Evolutionary conservation across 805 yeast species (phyloP), one percentile per base, ranked within the genome.

Genomic region (Yarrowia phangngaensis): DNA sequence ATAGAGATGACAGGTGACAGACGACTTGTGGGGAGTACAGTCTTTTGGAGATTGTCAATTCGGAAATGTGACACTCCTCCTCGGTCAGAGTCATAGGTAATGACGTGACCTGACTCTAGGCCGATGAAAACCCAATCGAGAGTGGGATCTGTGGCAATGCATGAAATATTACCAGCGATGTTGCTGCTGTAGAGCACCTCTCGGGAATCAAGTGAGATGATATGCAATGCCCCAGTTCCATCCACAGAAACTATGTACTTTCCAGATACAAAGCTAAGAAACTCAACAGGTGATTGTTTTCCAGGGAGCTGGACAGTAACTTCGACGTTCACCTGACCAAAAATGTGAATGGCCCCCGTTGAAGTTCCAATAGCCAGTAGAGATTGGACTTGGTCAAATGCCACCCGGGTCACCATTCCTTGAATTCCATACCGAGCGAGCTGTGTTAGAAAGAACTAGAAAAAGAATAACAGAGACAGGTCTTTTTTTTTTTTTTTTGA

Each of bases 121-220:
- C 97, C 98, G 15, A 90, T 58, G 34, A 82, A 71, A 12, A 90
- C 66, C 86, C 92, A 92, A 64, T 89, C 97, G 55, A 92, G 63
- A 0, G 94, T 74, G 2, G 97, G 96, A 59, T 92, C 98, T 1
- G 83, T 65, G 52, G 78, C 92, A 11, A 81, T 69, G 3, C 84
- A 73, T 1, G 84, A 72, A n/a, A 89, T 73, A 9, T 74, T 70
- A 1, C 84, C 80, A 1, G 84, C 82, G 1, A 86, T 74, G 52
- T 74, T 72, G 56, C 76, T 76, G 1, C 78, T 73, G 15, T 78
- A 75, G 47, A 90, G 63, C 7, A 83, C 68, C 52, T 73, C 70
- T 58, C 80, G 79, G 6, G 82, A 68, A 49, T 78, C 76, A 16
- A 90, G 60, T 0, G 95, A 87, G 33, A 85, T 73, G 4, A 90